Evolutionary conservation across 495 filamentous ascomycete genomes (phyloP).

Genomic region (Neurospora hispaniola): DNA sequence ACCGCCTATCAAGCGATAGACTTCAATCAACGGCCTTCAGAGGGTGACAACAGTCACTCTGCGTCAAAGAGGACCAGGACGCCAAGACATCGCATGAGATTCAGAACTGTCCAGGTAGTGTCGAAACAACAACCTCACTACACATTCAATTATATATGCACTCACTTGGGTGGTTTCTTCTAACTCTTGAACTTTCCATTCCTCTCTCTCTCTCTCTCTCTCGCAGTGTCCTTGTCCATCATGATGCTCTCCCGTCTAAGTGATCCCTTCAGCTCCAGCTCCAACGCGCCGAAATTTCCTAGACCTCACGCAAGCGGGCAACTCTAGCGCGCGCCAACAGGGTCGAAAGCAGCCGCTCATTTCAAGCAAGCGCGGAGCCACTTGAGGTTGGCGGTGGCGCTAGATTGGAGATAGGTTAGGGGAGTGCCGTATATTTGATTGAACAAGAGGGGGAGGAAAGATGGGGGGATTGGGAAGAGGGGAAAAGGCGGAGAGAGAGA

Average conservation of each 20-base stretch:
- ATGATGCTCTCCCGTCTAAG: background rate
- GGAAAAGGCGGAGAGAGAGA: slow-evolving; percentile 1
- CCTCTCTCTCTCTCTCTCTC: background rate
- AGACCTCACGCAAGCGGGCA: slow-evolving; percentile 19
- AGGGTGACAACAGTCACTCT: background rate
- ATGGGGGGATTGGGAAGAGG: slow-evolving; percentile 1
- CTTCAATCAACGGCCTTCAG: background rate
- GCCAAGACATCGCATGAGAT: background rate
- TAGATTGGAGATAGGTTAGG: slow-evolving; percentile 7
- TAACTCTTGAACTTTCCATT: no score
- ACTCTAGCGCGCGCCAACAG: slow-evolving; percentile 15
- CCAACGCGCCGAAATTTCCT: slow-evolving; percentile 18
- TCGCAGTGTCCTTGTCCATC: background rate
- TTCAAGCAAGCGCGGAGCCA: slow-evolving; percentile 16
- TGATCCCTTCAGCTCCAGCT: background rate
- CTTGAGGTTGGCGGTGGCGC: slow-evolving; percentile 9
- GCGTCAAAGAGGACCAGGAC: background rate
- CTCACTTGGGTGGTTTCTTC: background rate
- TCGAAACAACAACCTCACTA: background rate
- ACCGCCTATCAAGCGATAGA: background rate
- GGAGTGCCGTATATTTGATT: slow-evolving; percentile 13
- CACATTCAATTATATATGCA: background rate
- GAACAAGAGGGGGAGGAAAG: slow-evolving; percentile 9
- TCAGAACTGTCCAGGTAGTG: background rate
- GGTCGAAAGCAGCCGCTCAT: slow-evolving; percentile 18